Conservation (phyloP, 2,329 filamentous ascomycete genomes). For the Nectriaceae sp. region DNA sequence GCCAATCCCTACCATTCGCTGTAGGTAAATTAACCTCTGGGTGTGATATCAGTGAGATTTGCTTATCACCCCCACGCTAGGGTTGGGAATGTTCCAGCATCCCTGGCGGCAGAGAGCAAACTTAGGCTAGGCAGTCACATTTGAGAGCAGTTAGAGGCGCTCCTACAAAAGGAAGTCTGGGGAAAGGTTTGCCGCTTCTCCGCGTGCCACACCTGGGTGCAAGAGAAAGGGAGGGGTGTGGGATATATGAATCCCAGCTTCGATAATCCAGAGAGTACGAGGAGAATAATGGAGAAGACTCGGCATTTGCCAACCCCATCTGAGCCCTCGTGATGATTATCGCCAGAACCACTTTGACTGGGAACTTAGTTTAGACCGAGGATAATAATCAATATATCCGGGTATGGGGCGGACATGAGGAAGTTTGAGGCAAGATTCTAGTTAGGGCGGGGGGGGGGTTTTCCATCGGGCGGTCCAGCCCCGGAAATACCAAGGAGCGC, state of each 20-base stretch:
- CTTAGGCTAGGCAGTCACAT: constrained; percentile 1
- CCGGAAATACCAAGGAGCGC: constrained; percentile 17
- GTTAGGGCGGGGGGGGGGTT: constrained; percentile 5
- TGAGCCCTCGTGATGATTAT: not conserved
- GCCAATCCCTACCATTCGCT: constrained; percentile 17
- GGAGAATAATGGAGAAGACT: constrained; percentile 5
- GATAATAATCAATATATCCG: constrained; percentile 16
- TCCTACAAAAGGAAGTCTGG: constrained; percentile 21
- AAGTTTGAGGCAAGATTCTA: constrained; percentile 22
- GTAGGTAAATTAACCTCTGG: constrained; percentile 11
- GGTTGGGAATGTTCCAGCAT: constrained; percentile 11
- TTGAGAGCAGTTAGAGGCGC: not conserved
- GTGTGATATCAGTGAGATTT: constrained; percentile 20
- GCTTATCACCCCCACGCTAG: constrained; percentile 24
- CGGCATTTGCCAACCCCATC: not conserved
- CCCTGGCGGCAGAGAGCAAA: constrained; percentile 17
- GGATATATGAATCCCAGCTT: constrained; percentile 5
- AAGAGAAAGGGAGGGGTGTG: too few relatives aligned
- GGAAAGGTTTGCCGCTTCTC: constrained; percentile 22
- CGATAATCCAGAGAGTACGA: not conserved
- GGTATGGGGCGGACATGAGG: constrained; percentile 21
- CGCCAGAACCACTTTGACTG: not conserved
- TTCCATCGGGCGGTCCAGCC: constrained; percentile 18
- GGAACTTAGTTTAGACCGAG: constrained; percentile 11
- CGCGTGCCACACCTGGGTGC: constrained; percentile 16